A percentile compares a stretch with the other conserved stretches of the same genome.
Conservation (phyloP, 257 asterid genomes). For the Fraxinus excelsior region DNA sequence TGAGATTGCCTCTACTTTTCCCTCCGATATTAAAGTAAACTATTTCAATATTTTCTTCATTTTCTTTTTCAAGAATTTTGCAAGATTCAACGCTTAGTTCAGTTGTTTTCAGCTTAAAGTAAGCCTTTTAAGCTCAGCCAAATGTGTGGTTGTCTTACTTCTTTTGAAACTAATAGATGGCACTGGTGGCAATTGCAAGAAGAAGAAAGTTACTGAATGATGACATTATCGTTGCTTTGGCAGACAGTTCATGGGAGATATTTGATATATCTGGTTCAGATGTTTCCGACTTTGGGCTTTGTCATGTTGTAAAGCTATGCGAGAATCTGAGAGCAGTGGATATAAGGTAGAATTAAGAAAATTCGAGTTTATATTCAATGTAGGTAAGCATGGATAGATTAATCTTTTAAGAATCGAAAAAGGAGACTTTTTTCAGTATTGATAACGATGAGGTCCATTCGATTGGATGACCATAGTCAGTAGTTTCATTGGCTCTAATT, state of each 20-base stretch:
- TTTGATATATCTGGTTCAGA: conserved; percentile 81
- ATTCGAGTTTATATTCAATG: conserved; percentile 14
- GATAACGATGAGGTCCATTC: background rate
- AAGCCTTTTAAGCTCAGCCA: background rate
- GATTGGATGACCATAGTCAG: background rate
- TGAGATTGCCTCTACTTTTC: conserved; percentile 59
- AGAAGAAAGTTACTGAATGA: conserved; percentile 80
- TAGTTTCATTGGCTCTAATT: background rate
- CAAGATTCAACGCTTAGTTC: background rate
- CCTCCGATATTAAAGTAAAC: conserved; percentile 68
- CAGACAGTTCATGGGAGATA: conserved; percentile 77
- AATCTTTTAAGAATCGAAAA: background rate
- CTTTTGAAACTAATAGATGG: conserved; percentile 47
- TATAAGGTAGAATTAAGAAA: conserved; percentile 55
- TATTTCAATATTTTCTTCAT: background rate
- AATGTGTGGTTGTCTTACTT: background rate
- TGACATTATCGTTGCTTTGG: conserved; percentile 61
- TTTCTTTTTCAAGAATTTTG: background rate
- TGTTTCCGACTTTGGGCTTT: conserved; percentile 75
- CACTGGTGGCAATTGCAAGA: conserved; percentile 80
- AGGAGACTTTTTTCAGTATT: background rate
- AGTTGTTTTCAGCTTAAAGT: background rate
- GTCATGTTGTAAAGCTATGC: conserved; percentile 53
- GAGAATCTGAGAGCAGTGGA: conserved; percentile 66
- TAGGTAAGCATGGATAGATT: background rate